phyloP scores from a whole-genome alignment of 768 basidiomycete genomes.

The Lyophyllum atratum region DNA sequence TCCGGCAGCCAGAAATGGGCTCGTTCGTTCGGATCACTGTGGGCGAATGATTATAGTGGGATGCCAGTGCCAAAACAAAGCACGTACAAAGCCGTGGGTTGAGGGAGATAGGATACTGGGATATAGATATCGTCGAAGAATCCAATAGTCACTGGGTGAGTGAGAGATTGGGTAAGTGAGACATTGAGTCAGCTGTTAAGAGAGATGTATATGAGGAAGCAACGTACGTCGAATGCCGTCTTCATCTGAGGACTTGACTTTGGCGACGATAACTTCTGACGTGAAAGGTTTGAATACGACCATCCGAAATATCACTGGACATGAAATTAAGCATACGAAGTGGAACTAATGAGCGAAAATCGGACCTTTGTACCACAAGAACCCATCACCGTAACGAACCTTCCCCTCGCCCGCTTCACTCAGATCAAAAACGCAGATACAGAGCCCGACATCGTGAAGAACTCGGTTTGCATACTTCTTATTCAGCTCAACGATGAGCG shows the following conservation, averaged over 20 bases:
- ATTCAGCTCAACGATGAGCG: slow-evolving; percentile 85
- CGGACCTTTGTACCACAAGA: slow-evolving; percentile 91
- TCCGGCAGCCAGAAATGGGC: slow-evolving; percentile 83
- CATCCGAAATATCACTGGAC: slow-evolving; percentile 83
- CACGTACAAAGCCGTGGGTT: slow-evolving; percentile 76
- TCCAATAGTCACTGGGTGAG: slow-evolving; percentile 68
- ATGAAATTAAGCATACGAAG: not conserved
- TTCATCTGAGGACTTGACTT: slow-evolving; percentile 84
- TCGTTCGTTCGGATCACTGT: slow-evolving; percentile 79
- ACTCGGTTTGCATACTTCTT: slow-evolving; percentile 95
- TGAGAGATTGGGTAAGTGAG: not conserved
- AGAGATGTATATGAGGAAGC: not conserved
- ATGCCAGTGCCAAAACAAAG: not conserved
- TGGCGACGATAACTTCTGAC: slow-evolving; percentile 88
- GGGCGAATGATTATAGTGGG: not conserved
- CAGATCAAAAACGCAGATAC: slow-evolving; percentile 88
- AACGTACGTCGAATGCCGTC: slow-evolving; percentile 80
- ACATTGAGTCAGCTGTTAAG: too few species aligned
- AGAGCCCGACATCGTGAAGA: slow-evolving; percentile 88
- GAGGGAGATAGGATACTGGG: slow-evolving; percentile 76
- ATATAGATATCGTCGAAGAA: slow-evolving; percentile 97
- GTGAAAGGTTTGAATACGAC: slow-evolving; percentile 91
- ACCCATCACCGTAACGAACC: slow-evolving; percentile 92
- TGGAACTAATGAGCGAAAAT: not conserved
- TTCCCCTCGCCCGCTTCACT: slow-evolving; percentile 87